Evolutionary conservation across 495 filamentous ascomycete species (phyloP), one percentile per base, ranked within the genome.

Genomic region (Pseudoneurospora amorphoporcata): DNA sequence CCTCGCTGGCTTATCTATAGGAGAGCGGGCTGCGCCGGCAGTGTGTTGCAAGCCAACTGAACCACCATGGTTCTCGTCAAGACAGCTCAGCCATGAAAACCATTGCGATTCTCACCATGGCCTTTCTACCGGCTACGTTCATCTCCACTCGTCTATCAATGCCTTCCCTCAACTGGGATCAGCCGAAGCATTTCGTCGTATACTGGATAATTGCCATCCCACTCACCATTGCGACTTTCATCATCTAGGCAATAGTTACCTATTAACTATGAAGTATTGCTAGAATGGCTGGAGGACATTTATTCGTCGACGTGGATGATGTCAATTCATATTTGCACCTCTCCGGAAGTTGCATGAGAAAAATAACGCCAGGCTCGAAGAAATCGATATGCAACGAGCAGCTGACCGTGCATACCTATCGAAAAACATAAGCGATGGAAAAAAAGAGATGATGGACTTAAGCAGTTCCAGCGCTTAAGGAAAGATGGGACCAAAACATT

Each of bases 131-230:
- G 0, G 69, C 42, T 4, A 71, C 72, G 1, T 71, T 73, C 47
- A 39, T 84, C 40, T 76, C 81, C 3, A 76, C 82, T 1, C 72
- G 82, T 0, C 81, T 83, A 68, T 77, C 80, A 0, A 72, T 83
- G 39, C 81, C 81, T 4, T 78, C 81, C 4, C 76, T 83, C 19
- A 73, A 80, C 47, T 83, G 79, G 81, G 76, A 76, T 35, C 17
- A 72, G 10, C 68, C 42, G 39, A 69, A 74, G 37, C 72, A 77
- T 6, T 83, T 83, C n/a, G 83, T 77, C 75, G 39, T 81, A 0
- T 83, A 83, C 68, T 83, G 80, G 80, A 79, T 77, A 3, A 76
- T 80, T 29, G 78, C 77, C 8, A 38, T 78, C 17, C 79, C 80
- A 3, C 70, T 75, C 1, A 81, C 79, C 29, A 70, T 74, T 0